Percentiles rank a stretch among this genome's conserved stretches.
phyloP scores from a whole-genome alignment of 805 yeast species.

The Metschnikowia lunata region DNA sequence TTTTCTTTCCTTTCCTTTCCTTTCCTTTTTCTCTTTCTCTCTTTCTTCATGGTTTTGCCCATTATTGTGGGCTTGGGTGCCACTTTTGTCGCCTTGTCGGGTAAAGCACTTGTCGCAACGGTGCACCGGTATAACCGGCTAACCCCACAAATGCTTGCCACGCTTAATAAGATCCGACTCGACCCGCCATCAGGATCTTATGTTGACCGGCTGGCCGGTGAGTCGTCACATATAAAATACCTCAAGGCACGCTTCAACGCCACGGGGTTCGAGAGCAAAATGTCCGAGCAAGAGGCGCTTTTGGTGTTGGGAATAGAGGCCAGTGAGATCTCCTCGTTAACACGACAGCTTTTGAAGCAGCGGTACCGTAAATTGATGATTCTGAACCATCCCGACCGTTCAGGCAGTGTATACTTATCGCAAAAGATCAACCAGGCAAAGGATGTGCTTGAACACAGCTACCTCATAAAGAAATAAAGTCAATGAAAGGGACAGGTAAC shows the following conservation, averaged over 20 bases:
- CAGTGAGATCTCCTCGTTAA: constrained; percentile 28
- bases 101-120: constrained; percentile 12
- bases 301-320: constrained; percentile 39
- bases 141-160: constrained; percentile 20
- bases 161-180: constrained; percentile 16
- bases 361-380: constrained; percentile 38
- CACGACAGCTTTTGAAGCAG: constrained; percentile 24
- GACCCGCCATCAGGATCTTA: constrained; percentile 8
- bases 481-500: too few species aligned
- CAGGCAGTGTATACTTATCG: constrained; percentile 37
- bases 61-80: constrained; percentile 17
- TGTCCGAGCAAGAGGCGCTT: constrained; percentile 44
- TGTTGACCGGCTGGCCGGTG: constrained; percentile 10
- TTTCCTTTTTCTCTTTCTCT: background rate
- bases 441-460: constrained; percentile 37
- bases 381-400: constrained; percentile 40
- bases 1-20: too few species aligned
- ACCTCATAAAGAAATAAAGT: constrained; percentile 23
- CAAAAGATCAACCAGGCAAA: constrained; percentile 44
- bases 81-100: constrained; percentile 17
- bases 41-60: constrained; percentile 16
- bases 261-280: constrained; percentile 30
- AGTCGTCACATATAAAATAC: constrained; percentile 16
- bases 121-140: constrained; percentile 12
- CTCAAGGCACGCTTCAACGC: constrained; percentile 19